Percentiles rank a stretch among this genome's conserved stretches.
Conservation (phyloP, 805 yeast species). For the Saccharomycopsis fermentans region DNA sequence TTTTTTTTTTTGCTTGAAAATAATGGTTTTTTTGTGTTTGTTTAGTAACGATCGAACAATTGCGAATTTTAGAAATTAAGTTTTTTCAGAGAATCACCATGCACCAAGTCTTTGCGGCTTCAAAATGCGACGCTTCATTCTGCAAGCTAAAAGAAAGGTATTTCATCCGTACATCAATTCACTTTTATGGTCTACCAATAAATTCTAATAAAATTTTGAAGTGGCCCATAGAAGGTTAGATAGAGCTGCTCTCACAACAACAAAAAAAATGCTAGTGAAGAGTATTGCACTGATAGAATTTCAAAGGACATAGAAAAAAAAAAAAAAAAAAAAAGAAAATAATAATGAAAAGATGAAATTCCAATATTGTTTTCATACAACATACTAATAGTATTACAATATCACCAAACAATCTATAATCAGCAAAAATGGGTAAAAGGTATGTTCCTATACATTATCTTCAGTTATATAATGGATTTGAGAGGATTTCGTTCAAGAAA, state of each 20-base stretch:
- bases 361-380: background rate
- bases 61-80: no score
- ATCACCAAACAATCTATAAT: slow-evolving; percentile 1
- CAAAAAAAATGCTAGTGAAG: background rate
- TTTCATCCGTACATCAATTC: no score
- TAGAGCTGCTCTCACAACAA: background rate
- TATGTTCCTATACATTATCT: slow-evolving; percentile 23
- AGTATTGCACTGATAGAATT: background rate
- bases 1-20: no score
- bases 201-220: no score
- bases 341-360: background rate
- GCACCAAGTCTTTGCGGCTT: no score
- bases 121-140: no score
- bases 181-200: no score
- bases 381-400: background rate
- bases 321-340: background rate
- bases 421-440: slow-evolving; percentile 40
- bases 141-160: no score
- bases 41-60: no score
- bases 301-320: background rate
- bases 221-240: background rate
- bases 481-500: background rate
- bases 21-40: no score
- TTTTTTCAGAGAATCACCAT: no score
- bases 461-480: background rate